Evolutionary conservation across 2,329 filamentous ascomycete species (phyloP), one percentile per base, ranked within the genome.

Genomic region (Drechslera avenae): DNA sequence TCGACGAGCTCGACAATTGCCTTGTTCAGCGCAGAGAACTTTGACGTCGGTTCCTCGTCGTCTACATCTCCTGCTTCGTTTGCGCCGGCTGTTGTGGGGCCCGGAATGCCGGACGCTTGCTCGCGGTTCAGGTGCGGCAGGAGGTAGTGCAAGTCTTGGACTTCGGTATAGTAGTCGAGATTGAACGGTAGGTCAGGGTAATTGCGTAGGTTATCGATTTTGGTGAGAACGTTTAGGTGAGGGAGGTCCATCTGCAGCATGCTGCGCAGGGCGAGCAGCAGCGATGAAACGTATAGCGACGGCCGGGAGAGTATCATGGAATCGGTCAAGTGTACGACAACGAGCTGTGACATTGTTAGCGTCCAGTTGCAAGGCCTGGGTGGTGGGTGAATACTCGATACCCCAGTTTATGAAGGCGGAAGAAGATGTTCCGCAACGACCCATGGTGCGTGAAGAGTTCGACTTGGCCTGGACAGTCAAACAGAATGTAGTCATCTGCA

Each of bases 241-340:
- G 94, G 91, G 55, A 97, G 88, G 69, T 97, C 94, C 83, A 99
- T 93, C 76, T 97, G 94, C 45, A 99, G 86, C 93, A 99, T 99
- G 64, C 91, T 92, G 60, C 94, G 88, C 58, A 99, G 85, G 47
- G 91, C 93, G 18, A 99, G 86, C 49, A 99, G 86, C 50, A 99
- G 82, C 12, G 95, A 94, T 61, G 93, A 96, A 52, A 99, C 88
- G 75, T 97, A 99, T 54, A 97, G 84, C 3, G 92, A 97, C 0
- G 94, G 94, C 53, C 95, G 86, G 0, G 92, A 96, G 21, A 97
- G 82, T 72, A 91, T 93, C 71, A 96, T 94, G 4, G 90, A 96
- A 73, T 99, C 94, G 58, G 94, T 91, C 30, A 99, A 85, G 74
- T 97, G 91, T 50, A 99, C 82, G 37, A 94, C 90, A 53, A 97